A percentile compares a stretch with the other conserved stretches of the same genome.
Conservation (phyloP, 768 basidiomycete genomes). For the Neoboletus brunneissimus region DNA sequence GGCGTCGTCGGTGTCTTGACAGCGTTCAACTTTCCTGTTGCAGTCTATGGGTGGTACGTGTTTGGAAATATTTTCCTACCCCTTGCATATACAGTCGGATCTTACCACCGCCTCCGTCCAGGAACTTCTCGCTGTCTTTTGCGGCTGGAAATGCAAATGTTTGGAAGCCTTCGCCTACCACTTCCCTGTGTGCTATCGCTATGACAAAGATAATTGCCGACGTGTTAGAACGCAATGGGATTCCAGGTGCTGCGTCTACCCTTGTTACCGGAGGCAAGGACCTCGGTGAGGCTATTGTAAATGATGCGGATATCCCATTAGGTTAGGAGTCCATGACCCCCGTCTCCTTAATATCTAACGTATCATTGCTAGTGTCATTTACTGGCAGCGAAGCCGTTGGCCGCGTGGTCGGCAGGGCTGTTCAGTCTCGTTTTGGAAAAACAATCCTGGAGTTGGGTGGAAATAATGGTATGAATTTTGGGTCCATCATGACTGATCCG, state of each 20-base stretch:
- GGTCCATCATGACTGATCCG: conserved; percentile 16
- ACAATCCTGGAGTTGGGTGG: conserved; percentile 89
- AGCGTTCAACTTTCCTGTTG: conserved; percentile 96
- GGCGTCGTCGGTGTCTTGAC: conserved; percentile 73
- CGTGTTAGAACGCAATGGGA: conserved; percentile 77
- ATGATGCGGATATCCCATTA: conserved; percentile 71
- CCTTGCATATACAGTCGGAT: conserved; percentile 5
- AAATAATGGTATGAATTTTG: conserved; percentile 72
- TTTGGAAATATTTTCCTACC: background rate
- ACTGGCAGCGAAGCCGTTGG: conserved; percentile 92
- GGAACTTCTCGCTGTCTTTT: conserved; percentile 88
- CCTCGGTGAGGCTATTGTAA: conserved; percentile 75
- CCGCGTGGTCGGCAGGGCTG: conserved; percentile 80
- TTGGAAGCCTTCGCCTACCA: conserved; percentile 93
- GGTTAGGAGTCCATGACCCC: conserved; percentile 42
- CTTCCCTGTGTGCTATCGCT: conserved; percentile 88
- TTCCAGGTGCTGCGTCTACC: conserved; percentile 81
- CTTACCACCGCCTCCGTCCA: conserved; percentile 30
- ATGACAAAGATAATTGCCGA: conserved; percentile 79
- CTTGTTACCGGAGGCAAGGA: conserved; percentile 83
- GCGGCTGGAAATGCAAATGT: conserved; percentile 90
- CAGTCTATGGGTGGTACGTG: conserved; percentile 83
- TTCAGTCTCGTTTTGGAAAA: conserved; percentile 88
- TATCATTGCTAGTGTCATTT: conserved; percentile 68
- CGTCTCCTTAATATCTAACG: background rate